phyloP scores from a whole-genome alignment of 1,284 basidiomycete genomes.

The Ustanciosporium gigantosporum region DNA sequence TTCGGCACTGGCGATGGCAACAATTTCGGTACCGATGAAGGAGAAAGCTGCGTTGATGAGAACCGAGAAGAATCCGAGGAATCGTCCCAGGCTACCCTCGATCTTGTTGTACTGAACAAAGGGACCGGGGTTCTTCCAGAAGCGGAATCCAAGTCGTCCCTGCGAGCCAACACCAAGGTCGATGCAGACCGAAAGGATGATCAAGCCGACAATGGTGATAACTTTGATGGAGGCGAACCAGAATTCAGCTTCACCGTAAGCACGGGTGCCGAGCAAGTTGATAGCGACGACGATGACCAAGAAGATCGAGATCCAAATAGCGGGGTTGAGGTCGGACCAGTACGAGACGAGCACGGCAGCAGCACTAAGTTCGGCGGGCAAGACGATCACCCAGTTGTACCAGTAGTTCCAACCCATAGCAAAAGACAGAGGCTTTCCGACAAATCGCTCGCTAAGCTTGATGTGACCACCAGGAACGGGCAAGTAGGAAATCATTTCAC shows the following conservation, averaged over 20 bases:
- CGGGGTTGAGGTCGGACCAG: conserved; percentile 71
- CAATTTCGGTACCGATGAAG: conserved; percentile 80
- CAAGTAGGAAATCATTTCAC: conserved; percentile 66
- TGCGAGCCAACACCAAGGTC: conserved; percentile 49
- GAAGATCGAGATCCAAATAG: conserved; percentile 76
- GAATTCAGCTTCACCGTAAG: conserved; percentile 62
- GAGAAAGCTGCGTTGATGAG: conserved; percentile 73
- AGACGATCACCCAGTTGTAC: conserved; percentile 63
- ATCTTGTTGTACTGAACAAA: conserved; percentile 58
- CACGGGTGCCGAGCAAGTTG: conserved; percentile 70
- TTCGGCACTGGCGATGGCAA: conserved; percentile 79
- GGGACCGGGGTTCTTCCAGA: conserved; percentile 63
- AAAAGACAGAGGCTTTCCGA: conserved; percentile 73
- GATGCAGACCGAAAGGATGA: conserved; percentile 53
- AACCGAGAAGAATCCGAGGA: conserved; percentile 60
- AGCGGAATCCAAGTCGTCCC: conserved; percentile 47
- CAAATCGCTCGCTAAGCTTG: conserved; percentile 76
- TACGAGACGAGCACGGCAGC: conserved; percentile 76
- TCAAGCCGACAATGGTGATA: conserved; percentile 54
- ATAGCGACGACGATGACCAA: conserved; percentile 74
- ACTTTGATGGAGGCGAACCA: conserved; percentile 62
- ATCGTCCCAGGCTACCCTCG: conserved; percentile 64
- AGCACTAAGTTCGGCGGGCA: conserved; percentile 78
- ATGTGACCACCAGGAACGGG: conserved; percentile 73
- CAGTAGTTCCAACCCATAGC: conserved; percentile 71